Base-by-base conservation (phyloP, 2,329 filamentous ascomycete genomes). In the Penicillium frequentans region DNA sequence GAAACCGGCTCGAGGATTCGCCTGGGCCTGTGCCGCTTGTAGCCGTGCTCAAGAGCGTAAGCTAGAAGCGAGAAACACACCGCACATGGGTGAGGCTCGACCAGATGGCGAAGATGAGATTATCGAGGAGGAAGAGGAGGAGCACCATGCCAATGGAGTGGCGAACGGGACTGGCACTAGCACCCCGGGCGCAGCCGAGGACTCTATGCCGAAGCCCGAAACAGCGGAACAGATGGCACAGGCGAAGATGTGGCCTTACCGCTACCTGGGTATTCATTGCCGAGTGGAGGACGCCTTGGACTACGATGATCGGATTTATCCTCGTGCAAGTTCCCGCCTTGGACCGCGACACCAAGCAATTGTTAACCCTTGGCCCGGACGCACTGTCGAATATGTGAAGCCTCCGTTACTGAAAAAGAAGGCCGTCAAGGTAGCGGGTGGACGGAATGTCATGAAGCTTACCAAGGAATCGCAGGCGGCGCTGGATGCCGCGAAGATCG, bases 281-380 rank as follows among this genome's bases (percentile, higher is more conserved):
- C 90, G 92, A 64, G 90, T 95, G 1, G 93, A 98, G 74, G 95
- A 99, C 77, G 95, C 91, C 0, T 81, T 99, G 29, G 95, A 99
- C 73, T 96, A 96, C 71, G 95, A 99, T 69, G 95, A 99, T 73
- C 88, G 95, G 62, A 98, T 99, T 63, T 98, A 98, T 70, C 95
- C 95, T 9, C 89, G 95, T 63, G 93, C 95, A 16, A 96, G 93
- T 71, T 98, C 95, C 54, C 89, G 95, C 37, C 81, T 98, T 37
- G 95, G 95, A 8, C 91, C 92, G 10, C 87, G 92, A 54, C 92
- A 98, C 73, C 95, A 99, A 78, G 93, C 95, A 4, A 88, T 87
- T 64, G 90, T 96, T 33, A 81, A 84, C 49, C 82, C 90, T 6
- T 99, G 95, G 95, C 89, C 89, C 54, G 95, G 93, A 5, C 86